Base-by-base conservation (phyloP, 176 grass and related monocot genomes). In the Aegilops speltoides region DNA sequence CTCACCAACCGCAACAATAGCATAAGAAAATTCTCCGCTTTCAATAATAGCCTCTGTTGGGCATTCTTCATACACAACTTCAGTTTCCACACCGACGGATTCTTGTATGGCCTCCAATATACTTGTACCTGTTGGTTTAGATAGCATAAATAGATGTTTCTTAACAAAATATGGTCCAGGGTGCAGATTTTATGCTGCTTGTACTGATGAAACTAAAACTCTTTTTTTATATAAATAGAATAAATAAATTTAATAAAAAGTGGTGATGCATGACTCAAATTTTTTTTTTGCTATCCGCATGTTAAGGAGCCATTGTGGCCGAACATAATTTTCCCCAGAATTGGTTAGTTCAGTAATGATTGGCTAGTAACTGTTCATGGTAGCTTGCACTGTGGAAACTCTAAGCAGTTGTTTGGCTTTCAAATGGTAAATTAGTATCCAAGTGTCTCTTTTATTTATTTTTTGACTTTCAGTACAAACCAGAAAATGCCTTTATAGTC, bases 1-100 rank as follows among this genome's bases (percentile, higher is more conserved):
- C 89, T 98, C 96, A 3, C 96, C 96, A 34, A 98, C 90, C 29
- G 91, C 93, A 70, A 98, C 84, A 59, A 98, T 50, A 10, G 92
- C 94, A 75, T 82, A 98, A 14, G 94, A 91, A 79, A 93, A 96
- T 1, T 71, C 78, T 12, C 82, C 79, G 60, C 63, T 56, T 80
- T 81, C 72, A 90, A 98, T 81, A 26, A 67, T 88, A 61, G 79
- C 78, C 63, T 87, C 88, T 63, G 94, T 85, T 82, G 90, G 92
- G 82, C 75, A 65, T 78, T 89, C n/a, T 73, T 96, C 87, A 37
- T 87, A 83, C 67, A 91, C 79, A 56, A 96, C 90, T 89, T 99
- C 90, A 32, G 90, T 96, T 85, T 91, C 87, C 34, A 67, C 52
- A 78, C 87, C 92, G 32, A 89, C 31, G 1, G 83, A 82, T 91